A percentile compares a stretch with the other conserved stretches of the same genome.
Conservation (phyloP, 768 basidiomycete species). For the Amylocystis lapponica region DNA sequence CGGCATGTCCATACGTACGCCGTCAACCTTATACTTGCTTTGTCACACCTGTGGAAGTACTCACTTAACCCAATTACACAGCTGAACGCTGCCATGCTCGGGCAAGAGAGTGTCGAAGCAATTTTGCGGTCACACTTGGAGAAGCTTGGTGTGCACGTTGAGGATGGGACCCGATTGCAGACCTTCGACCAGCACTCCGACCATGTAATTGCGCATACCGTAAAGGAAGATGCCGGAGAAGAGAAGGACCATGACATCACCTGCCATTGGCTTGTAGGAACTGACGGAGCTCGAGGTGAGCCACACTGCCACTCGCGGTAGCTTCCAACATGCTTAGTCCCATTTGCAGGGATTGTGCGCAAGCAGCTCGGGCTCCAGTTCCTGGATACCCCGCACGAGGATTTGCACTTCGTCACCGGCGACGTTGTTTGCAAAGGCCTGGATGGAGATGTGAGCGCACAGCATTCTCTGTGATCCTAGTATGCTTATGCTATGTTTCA, state of each 20-base stretch:
- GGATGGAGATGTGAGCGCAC: slow-evolving; percentile 2
- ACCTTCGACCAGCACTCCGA: slow-evolving; percentile 29
- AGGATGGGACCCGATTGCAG: slow-evolving; percentile 28
- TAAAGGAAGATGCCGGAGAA: slow-evolving; percentile 16
- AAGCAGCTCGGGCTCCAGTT: slow-evolving; percentile 2
- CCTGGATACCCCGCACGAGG: no score
- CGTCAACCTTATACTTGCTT: no score
- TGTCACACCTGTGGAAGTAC: no score
- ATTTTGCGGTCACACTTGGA: slow-evolving; percentile 26
- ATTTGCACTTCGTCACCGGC: background rate
- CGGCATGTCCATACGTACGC: slow-evolving; percentile 11
- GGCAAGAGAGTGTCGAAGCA: slow-evolving; percentile 20
- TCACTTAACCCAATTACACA: no score
- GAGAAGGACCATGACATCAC: slow-evolving; percentile 22
- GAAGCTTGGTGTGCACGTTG: slow-evolving; percentile 25
- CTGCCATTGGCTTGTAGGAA: slow-evolving; percentile 33
- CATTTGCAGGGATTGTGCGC: slow-evolving; percentile 1
- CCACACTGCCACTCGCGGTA: no score
- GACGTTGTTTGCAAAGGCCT: slow-evolving; percentile 3
- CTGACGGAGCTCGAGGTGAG: slow-evolving; percentile 35
- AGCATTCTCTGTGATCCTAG: no score
- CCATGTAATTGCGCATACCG: slow-evolving; percentile 21
- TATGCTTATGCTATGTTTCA: no score
- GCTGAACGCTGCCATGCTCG: background rate
- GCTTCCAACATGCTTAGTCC: no score